Base-by-base conservation (phyloP, 1,284 basidiomycete genomes). In the Naganishia sp. region DNA sequence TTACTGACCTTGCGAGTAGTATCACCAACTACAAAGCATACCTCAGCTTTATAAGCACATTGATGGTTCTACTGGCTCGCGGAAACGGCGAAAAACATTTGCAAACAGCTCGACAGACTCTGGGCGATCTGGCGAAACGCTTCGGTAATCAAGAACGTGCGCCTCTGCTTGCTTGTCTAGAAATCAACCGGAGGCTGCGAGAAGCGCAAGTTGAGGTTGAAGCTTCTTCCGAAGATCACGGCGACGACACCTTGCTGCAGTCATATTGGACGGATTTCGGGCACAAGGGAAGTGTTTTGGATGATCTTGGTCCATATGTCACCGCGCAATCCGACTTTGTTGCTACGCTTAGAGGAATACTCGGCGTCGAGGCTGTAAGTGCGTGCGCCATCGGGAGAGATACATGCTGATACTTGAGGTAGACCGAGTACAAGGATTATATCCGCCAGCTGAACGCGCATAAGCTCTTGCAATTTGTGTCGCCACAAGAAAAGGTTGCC, bases 1-100 rank as follows among this genome's bases (percentile, higher is more conserved):
- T 15, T 23, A 31, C 48, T 44, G 6, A 52, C 16, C 11, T 16
- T 3, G 10, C 13, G 13, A 23, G 39, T 43, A 69, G 68, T 7
- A 54, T 56, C 13, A 69, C 68, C 18, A 69, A 69, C 44, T 69
- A 69, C 53, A 69, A 69, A 45, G 65, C 65, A n/a, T 69, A 69
- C 31, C 55, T 69, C 16, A 49, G 50, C 46, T 57, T 59, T 50
- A n/a, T 69, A 18, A 36, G 65, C 23, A 25, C 45, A n/a, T 50
- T 69, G 10, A 57, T 64, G 44, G 54, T 64, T 25, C 28, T 69
- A 11, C 54, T 69, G 2, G 42, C 25, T 23, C 25, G 49, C 25
- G 61, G 39, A 9, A 36, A 54, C 13, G 45, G 45, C 2, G 28
- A 50, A 10, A 46, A 48, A 23, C 64, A 66, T 55, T 48, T 69